Evolutionary conservation across 805 yeast species (phyloP), one percentile per base, ranked within the genome.

Genomic region (Saccharomyces paradoxus): DNA sequence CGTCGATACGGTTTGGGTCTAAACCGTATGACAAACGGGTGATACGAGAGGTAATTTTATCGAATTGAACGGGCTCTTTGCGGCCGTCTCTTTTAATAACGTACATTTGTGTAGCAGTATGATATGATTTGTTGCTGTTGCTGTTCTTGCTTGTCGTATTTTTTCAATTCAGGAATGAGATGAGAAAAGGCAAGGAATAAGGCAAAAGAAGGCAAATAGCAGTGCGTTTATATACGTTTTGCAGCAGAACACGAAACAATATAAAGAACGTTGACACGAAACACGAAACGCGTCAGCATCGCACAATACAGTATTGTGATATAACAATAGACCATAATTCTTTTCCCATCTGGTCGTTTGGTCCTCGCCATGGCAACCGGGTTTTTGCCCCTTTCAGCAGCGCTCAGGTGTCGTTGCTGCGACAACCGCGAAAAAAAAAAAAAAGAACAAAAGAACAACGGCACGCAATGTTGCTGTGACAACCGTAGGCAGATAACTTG

Each of bases 31-130:
- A 91, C 58, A 94, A 81, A 67, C 97, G 87, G 61, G 92, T 87
- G 58, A 94, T 87, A 68, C 95, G 81, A 50, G 98, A 96, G 53
- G 98, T 92, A 79, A 94, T 92, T 74, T 92, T 91, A 73, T 91
- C 97, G 72, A 91, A 91, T 70, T 91, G 87, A 56, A 91, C 97
- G 44, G 92, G 94, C 76, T 90, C 97, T 73, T 85, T 83, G 71
- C 86, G 92, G 63, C 97, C 97, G 76, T 89, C 96, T 82, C 96
- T 85, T 72, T 89, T 89, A 69, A 77, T 80, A 64, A 90, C 96
- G 72, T 81, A 88, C 96, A 89, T 89, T 3, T 32, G 30, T 31
- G 48, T 48, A 46, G 44, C 24, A 8, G 44, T 17, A 8, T 17
- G 2, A 7, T 37, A 7, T 17, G 24, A 37, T 9, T 17, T 37